Base-by-base conservation (phyloP, 495 filamentous ascomycete genomes). In the Penicillium maclennaniae region DNA sequence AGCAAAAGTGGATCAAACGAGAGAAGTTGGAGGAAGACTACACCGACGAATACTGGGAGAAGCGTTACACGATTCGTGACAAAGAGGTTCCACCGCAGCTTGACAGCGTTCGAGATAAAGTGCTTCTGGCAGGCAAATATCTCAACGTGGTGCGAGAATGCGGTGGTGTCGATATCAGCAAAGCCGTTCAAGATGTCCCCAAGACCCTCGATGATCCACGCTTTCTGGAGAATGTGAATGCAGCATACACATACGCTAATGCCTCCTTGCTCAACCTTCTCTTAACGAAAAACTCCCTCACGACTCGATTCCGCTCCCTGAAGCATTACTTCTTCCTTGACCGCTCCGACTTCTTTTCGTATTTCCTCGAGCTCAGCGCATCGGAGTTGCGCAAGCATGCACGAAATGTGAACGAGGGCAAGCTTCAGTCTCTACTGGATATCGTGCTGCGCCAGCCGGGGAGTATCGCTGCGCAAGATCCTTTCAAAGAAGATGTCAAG, bases 261-360 rank as follows among this genome's bases (percentile, higher is more conserved):
- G 84, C 91, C 38, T 96, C 91, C 3, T 76, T 98, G n/a, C 81
- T 98, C 64, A 84, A 89, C 45, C 79, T 98, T 4, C 86, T 98
- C 10, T 76, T 98, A 8, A 97, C 92, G 0, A 92, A 93, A 8
- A 93, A 98, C 65, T 87, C 85, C 6, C 82, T 98, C 19, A 91
- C 92, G 0, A 88, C 87, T 16, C 80, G 93, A 41, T 78, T 98
- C 36, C 80, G 86, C 17, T 96, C 91, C 3, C 72, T 98, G 19
- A 98, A 98, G 70, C 95, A 97, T 68, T 98, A 98, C 72, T 98
- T 97, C 72, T 98, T 98, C 80, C 83, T 97, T 38, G 92, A 97
- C 58, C 86, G 91, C 3, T 97, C 93, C 1, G 93, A 98, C 63
- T 98, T 96, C 69, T 98, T 98, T 71, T 87, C 90, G 12, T 95